Percentiles rank a stretch among this genome's conserved stretches.
phyloP scores from a whole-genome alignment of 106 monocot genomes.

The Posidonia australis region DNA sequence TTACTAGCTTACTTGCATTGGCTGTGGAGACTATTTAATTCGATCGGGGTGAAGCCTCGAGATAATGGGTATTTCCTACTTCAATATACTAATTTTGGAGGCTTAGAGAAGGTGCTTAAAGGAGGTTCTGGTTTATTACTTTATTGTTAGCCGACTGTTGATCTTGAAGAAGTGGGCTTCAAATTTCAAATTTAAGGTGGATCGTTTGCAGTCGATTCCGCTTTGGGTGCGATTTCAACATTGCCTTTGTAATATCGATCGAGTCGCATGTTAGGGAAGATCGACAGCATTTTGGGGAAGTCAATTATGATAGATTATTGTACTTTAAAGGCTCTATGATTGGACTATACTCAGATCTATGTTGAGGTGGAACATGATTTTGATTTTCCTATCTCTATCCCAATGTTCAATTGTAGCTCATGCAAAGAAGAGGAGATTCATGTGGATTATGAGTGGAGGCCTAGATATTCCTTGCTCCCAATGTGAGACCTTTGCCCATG shows the following conservation, averaged over 20 bases:
- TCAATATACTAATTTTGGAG: neutral
- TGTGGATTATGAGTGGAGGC: neutral
- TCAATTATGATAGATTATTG: neutral
- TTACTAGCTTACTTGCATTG: no score
- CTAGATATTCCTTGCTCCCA: neutral
- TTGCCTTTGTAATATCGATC: neutral
- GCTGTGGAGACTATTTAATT: no score
- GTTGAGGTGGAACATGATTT: neutral
- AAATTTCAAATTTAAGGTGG: neutral
- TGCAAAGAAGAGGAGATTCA: no score
- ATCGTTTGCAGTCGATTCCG: neutral
- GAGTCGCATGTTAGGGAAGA: neutral
- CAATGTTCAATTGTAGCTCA: no score
- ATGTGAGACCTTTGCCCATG: neutral
- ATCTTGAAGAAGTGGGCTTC: neutral
- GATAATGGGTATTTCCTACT: neutral
- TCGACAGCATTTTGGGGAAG: neutral
- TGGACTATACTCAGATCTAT: neutral
- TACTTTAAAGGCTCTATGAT: neutral
- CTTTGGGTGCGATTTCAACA: neutral
- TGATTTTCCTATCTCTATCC: no score
- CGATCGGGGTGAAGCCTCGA: no score
- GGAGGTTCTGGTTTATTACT: neutral
- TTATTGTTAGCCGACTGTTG: neutral
- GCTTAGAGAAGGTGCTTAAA: neutral